These are phyloP conservation scores for Trametes villosa DNA, from an alignment of 768 basidiomycete species.

Conservation along the genomic window DNA sequence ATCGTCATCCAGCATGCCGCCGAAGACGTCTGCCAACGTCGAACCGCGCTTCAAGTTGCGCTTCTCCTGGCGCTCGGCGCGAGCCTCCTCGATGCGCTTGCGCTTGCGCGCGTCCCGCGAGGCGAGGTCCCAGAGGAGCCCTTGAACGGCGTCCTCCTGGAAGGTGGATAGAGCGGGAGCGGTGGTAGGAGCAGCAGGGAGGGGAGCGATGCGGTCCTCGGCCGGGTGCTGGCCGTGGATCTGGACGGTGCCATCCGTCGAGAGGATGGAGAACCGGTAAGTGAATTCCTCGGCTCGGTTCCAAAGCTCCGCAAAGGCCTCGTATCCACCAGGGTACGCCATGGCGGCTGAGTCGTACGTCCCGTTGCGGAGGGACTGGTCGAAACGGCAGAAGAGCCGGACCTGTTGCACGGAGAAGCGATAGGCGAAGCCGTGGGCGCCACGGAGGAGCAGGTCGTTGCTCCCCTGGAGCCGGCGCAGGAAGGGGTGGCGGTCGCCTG, in stretches of 20 bases:
- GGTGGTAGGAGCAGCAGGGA: background rate
- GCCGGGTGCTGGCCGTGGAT: background rate
- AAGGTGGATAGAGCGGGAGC: background rate
- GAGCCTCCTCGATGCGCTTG: background rate
- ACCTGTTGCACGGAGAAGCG: slow-evolving; percentile 2
- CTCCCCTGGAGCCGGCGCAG: background rate
- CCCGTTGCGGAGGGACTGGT: background rate
- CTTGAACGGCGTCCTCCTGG: background rate
- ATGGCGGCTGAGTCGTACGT: background rate
- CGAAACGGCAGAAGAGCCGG: background rate
- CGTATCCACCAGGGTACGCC: slow-evolving; percentile 5
- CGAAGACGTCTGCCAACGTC: too few relatives aligned
- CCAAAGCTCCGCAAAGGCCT: background rate
- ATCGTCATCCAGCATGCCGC: too few relatives aligned
- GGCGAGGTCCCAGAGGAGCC: background rate
- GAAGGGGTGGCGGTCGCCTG: background rate
- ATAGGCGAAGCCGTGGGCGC: background rate
- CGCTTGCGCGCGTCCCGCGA: background rate
- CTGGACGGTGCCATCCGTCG: background rate
- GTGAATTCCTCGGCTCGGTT: background rate
- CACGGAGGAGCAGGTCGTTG: background rate
- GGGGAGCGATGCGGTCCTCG: background rate
- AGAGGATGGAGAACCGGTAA: background rate
- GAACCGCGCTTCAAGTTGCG: too few relatives aligned
- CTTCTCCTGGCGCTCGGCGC: background rate